Percentiles rank a stretch among this genome's conserved stretches.
phyloP scores from a whole-genome alignment of 345 rosid species.

The Citrus cavaleriei region DNA sequence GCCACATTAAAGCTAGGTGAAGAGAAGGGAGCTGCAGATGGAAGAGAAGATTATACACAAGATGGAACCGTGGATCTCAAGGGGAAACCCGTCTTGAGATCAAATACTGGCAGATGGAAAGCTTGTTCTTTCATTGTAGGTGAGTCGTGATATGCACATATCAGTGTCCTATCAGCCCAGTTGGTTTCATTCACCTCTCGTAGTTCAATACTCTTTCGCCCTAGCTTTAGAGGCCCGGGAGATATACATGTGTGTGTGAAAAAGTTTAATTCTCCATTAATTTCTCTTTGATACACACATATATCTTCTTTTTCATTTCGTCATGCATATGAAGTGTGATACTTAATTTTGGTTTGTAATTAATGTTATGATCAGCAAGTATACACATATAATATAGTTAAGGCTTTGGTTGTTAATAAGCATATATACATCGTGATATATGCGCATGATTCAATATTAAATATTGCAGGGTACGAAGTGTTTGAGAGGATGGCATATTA shows the following conservation, averaged over 20 bases:
- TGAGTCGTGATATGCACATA: not conserved
- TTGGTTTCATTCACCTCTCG: not conserved
- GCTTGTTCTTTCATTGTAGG: slow-evolving; percentile 61
- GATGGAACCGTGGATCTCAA: slow-evolving; percentile 60
- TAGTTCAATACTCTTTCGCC: not conserved
- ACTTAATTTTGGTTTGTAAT: too few relatives aligned
- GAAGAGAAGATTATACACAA: slow-evolving; percentile 34
- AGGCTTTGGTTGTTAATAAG: too few relatives aligned
- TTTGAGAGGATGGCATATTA: slow-evolving; percentile 73
- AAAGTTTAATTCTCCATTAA: too few relatives aligned
- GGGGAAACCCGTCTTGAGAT: slow-evolving; percentile 47
- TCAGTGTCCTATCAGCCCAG: not conserved
- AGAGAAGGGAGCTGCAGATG: slow-evolving; percentile 27
- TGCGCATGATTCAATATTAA: too few relatives aligned
- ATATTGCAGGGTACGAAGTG: slow-evolving; percentile 46
- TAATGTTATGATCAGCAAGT: too few relatives aligned
- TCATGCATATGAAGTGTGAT: too few relatives aligned
- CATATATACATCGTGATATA: too few relatives aligned
- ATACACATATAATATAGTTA: too few relatives aligned
- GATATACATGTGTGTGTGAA: too few relatives aligned
- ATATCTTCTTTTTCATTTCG: too few relatives aligned
- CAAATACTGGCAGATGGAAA: slow-evolving; percentile 53
- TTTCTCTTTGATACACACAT: too few relatives aligned
- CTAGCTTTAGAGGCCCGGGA: too few relatives aligned
- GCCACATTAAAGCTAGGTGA: slow-evolving; percentile 21